Base-by-base conservation (phyloP, 176 grass and related monocot genomes). In the Echinochloa phyllopogon region DNA sequence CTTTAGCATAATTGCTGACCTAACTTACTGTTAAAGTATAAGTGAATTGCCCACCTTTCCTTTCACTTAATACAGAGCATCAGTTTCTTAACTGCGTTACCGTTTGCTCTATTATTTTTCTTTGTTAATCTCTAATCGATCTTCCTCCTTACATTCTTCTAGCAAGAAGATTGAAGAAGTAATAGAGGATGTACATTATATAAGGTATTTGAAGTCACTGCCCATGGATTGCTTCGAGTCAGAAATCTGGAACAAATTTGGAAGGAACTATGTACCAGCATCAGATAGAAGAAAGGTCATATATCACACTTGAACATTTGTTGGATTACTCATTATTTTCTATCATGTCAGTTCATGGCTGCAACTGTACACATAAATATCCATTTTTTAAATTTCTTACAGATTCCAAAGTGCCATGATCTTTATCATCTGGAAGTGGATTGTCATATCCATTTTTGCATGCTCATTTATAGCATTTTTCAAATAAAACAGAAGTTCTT, bases 251-350 rank as follows among this genome's bases (percentile, higher is more conserved):
- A 45, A 72, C 17, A 77, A 48, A 80, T 75, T 94, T 80, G 90
- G 90, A 10, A 12, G 14, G 3, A 21, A 83, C 38, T 50, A 8
- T 75, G 43, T 91, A 52, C 39, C 72, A 57, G 41, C 50, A 9
- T 42, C 40, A 18, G 94, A 97, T 21, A 85, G 89, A 87, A 84
- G 65, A 97, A 89, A 91, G 91, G 91, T 94, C 76, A 71, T 42
- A 71, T 42, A 21, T 61, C 58, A 51, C 21, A 16, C 47, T 8
- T 18, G 45, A 61, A 20, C 11, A 41, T 62, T 52, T 15, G 5
- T 73, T 65, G 24, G 15, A 15, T 39, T 66, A n/a, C 53, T 65
- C 23, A 12, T 45, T 37, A 71, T 82, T 68, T 18, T 75, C 5
- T 74, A 10, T 56, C 12, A 78, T 80, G 42, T 73, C 57, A 75